A percentile compares a stretch with the other conserved stretches of the same genome.
Evolutionary conservation across 805 yeast species (phyloP).

Genomic region (Saturnispora gosingensis): DNA sequence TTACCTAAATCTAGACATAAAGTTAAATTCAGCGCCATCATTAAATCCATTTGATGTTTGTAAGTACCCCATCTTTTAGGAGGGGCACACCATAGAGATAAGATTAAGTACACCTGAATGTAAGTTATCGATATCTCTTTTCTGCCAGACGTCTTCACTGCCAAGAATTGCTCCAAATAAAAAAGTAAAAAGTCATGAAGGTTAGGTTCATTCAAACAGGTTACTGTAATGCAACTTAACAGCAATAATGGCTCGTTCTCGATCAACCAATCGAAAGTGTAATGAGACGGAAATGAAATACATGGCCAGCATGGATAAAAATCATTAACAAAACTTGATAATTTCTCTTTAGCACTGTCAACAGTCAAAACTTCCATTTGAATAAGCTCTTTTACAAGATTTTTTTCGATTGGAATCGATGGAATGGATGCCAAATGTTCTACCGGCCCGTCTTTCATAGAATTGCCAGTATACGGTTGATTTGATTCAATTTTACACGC

Average conservation of each 20-base stretch:
- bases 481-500: background rate
- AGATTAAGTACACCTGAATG: conserved; percentile 34
- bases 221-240: conserved; percentile 36
- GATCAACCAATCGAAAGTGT: conserved; percentile 32
- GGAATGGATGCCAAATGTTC: conserved; percentile 27
- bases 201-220: conserved; percentile 37
- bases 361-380: conserved; percentile 27
- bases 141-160: conserved; percentile 35
- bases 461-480: conserved; percentile 27
- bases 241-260: conserved; percentile 37
- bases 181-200: conserved; percentile 34
- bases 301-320: conserved; percentile 42
- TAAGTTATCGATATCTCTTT: conserved; percentile 35
- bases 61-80: conserved; percentile 44
- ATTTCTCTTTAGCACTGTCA: conserved; percentile 30
- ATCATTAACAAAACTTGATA: conserved; percentile 28
- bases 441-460: conserved; percentile 30
- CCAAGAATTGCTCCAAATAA: conserved; percentile 37
- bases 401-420: conserved; percentile 29
- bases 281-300: conserved; percentile 31
- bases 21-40: conserved; percentile 36
- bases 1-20: conserved; percentile 42
- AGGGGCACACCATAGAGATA: conserved; percentile 46
- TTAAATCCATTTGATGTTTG: conserved; percentile 40
- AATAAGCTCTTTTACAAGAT: conserved; percentile 32